A percentile compares a stretch with the other conserved stretches of the same genome.
Evolutionary conservation across 805 yeast genomes (phyloP).

Genomic region (Yamadazyma kitorensis): DNA sequence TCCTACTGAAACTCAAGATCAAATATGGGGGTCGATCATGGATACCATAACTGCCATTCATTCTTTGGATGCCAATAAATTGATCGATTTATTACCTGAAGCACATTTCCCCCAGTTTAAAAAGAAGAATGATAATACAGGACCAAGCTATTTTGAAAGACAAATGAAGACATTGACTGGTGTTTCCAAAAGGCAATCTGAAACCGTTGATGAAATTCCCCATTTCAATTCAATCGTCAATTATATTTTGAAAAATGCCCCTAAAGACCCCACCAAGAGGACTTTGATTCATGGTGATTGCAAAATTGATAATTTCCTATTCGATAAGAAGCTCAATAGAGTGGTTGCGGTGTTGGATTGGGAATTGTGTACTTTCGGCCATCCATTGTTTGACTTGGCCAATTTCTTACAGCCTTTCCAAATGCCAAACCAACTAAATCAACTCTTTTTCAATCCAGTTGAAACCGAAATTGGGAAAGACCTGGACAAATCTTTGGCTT

Average conservation of each 20-base stretch:
- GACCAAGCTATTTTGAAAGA: conserved; percentile 46
- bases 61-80: conserved; percentile 41
- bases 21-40: conserved; percentile 49
- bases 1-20: conserved; percentile 18
- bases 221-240: conserved; percentile 38
- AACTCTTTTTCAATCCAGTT: conserved; percentile 23
- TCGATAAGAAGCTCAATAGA: conserved; percentile 48
- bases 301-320: conserved; percentile 62
- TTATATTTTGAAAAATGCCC: conserved; percentile 44
- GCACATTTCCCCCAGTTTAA: conserved; percentile 43
- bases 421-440: conserved; percentile 39
- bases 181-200: conserved; percentile 38
- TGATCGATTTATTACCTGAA: conserved; percentile 43
- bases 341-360: conserved; percentile 61
- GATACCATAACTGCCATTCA: conserved; percentile 50
- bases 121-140: conserved; percentile 6
- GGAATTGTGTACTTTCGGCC: conserved; percentile 66
- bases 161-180: conserved; percentile 47
- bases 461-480: conserved; percentile 33
- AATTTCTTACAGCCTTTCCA: conserved; percentile 56
- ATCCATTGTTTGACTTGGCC: conserved; percentile 60
- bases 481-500: conserved; percentile 16
- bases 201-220: conserved; percentile 47
- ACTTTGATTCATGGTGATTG: conserved; percentile 62
- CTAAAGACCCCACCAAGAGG: conserved; percentile 43